Percentiles rank a stretch among this genome's conserved stretches.
phyloP scores from a whole-genome alignment of 805 yeast species.

The Ogataea nitratoaversa region DNA sequence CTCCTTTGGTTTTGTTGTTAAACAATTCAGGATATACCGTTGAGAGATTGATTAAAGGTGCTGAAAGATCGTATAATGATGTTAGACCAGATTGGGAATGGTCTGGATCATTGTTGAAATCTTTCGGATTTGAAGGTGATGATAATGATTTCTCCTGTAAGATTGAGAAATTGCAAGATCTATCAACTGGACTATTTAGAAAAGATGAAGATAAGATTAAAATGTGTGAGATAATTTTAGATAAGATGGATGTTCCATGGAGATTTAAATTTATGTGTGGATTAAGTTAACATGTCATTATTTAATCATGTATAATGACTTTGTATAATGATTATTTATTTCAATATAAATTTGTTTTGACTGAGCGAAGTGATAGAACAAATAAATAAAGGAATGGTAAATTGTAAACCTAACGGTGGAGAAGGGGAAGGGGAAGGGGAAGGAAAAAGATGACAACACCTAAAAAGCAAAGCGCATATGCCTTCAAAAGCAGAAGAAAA shows the following conservation, averaged over 20 bases:
- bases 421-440: too few relatives aligned
- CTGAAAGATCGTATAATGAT: slow-evolving; percentile 73
- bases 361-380: too few relatives aligned
- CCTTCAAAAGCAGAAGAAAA: too few relatives aligned
- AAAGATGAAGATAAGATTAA: slow-evolving; percentile 3
- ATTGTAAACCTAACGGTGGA: too few relatives aligned
- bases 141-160: slow-evolving; percentile 33
- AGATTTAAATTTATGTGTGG: slow-evolving; percentile 43
- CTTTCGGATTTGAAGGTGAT: slow-evolving; percentile 51
- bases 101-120: slow-evolving; percentile 57
- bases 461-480: too few relatives aligned
- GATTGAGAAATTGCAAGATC: slow-evolving; percentile 35
- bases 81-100: slow-evolving; percentile 80
- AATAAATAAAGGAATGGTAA: too few relatives aligned
- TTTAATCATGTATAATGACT: too few relatives aligned
- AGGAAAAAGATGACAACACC: too few relatives aligned
- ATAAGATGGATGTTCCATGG: slow-evolving; percentile 60
- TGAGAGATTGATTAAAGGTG: slow-evolving; percentile 82
- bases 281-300: slow-evolving; percentile 13
- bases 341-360: too few relatives aligned
- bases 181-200: slow-evolving; percentile 33
- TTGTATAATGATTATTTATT: too few relatives aligned
- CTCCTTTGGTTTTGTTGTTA: slow-evolving; percentile 67
- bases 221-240: slow-evolving; percentile 58
- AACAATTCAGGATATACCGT: slow-evolving; percentile 90